A percentile compares a stretch with the other conserved stretches of the same genome.
Evolutionary conservation across 805 yeast species (phyloP).

Genomic region (Priceomyces haplophilus): DNA sequence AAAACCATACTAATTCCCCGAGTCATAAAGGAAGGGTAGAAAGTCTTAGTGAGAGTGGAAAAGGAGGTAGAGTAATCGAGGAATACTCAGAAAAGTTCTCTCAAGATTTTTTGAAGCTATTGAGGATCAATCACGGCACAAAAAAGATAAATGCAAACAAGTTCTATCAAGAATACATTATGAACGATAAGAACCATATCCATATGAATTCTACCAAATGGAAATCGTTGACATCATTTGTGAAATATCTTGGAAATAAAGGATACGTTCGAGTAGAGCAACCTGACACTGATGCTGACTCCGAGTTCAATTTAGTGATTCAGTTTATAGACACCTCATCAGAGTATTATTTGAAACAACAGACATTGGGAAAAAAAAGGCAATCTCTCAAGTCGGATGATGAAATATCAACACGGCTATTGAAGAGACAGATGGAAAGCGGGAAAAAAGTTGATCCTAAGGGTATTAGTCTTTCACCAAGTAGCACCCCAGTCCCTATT

Average conservation of each 20-base stretch:
- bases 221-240: slow-evolving; percentile 65
- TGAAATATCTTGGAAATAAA: slow-evolving; percentile 53
- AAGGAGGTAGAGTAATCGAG: slow-evolving; percentile 49
- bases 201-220: slow-evolving; percentile 91
- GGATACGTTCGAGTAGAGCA: slow-evolving; percentile 54
- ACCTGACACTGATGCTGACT: slow-evolving; percentile 23
- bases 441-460: slow-evolving; percentile 23
- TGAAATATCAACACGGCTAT: slow-evolving; percentile 35
- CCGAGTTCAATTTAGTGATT: slow-evolving; percentile 36
- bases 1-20: slow-evolving; percentile 82
- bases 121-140: slow-evolving; percentile 74
- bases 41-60: slow-evolving; percentile 30
- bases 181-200: slow-evolving; percentile 70
- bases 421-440: slow-evolving; percentile 53
- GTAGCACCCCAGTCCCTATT: slow-evolving; percentile 1
- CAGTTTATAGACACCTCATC: slow-evolving; percentile 22
- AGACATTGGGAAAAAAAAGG: slow-evolving; percentile 34
- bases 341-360: slow-evolving; percentile 29
- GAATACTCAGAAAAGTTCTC: slow-evolving; percentile 61
- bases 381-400: slow-evolving; percentile 43
- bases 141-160: slow-evolving; percentile 75
- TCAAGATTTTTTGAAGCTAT: slow-evolving; percentile 57
- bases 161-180: slow-evolving; percentile 85
- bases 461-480: neutral
- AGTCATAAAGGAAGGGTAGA: slow-evolving; percentile 62